A percentile compares a stretch with the other conserved stretches of the same genome.
Evolutionary conservation across 495 filamentous ascomycete genomes (phyloP).

Genomic region (Diplogelasinospora grovesii): DNA sequence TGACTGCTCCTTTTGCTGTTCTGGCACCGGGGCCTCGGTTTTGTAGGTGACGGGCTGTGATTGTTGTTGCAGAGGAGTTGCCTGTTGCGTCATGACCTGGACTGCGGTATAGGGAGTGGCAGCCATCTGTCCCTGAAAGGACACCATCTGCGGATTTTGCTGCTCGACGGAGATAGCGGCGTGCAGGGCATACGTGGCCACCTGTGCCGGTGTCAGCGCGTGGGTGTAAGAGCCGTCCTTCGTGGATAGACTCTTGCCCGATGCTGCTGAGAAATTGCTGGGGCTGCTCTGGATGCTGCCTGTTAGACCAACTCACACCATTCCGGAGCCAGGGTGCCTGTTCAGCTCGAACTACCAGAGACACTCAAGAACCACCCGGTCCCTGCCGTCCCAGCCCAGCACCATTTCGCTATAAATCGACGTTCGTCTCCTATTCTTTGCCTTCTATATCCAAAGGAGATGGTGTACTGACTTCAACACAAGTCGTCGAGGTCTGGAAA

Average conservation of each 20-base stretch:
- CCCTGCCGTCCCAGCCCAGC: too few relatives aligned
- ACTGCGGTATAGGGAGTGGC: too few relatives aligned
- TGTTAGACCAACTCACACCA: slow-evolving; percentile 22
- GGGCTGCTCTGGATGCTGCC: slow-evolving; percentile 43
- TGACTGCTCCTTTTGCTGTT: slow-evolving; percentile 19
- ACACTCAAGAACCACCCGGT: too few relatives aligned
- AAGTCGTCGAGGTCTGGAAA: too few relatives aligned
- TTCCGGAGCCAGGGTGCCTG: too few relatives aligned
- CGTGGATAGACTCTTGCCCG: slow-evolving; percentile 34
- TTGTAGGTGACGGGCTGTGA: slow-evolving; percentile 8
- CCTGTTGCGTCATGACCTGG: slow-evolving; percentile 13
- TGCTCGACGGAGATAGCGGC: slow-evolving; percentile 33
- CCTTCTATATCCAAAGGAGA: too few relatives aligned
- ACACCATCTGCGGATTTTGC: slow-evolving; percentile 20
- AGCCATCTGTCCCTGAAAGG: slow-evolving; percentile 14
- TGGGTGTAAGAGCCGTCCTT: slow-evolving; percentile 43
- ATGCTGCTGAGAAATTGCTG: slow-evolving; percentile 41
- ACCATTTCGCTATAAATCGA: too few relatives aligned
- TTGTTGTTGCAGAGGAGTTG: slow-evolving; percentile 1
- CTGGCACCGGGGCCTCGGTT: slow-evolving; percentile 13
- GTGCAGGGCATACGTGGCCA: slow-evolving; percentile 34
- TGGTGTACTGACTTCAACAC: too few relatives aligned
- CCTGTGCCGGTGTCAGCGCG: slow-evolving; percentile 31
- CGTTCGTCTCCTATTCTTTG: too few relatives aligned
- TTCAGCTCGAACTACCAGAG: too few relatives aligned